Conservation (phyloP, 768 basidiomycete genomes). For the Termitomyces bulborhizus region DNA sequence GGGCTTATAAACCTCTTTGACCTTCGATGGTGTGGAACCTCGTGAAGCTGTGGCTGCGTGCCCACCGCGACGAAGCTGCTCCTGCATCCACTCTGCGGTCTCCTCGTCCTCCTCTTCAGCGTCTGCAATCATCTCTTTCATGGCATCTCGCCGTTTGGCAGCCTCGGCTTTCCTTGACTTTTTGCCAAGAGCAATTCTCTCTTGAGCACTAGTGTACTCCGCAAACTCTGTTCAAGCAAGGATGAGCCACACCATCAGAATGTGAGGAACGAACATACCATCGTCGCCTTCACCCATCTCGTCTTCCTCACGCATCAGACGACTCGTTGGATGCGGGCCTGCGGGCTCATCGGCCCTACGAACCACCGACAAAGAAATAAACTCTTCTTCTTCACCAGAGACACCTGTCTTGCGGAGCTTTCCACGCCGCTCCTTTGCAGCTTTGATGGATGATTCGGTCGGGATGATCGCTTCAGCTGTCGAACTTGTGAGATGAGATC, state of each 20-base stretch:
- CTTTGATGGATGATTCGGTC: conserved; percentile 62
- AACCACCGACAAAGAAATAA: conserved; percentile 69
- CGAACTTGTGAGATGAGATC: not conserved
- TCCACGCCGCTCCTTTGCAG: conserved; percentile 73
- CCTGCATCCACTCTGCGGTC: conserved; percentile 78
- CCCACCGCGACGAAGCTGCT: conserved; percentile 74
- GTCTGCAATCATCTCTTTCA: conserved; percentile 79
- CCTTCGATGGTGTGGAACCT: conserved; percentile 25
- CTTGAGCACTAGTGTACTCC: conserved; percentile 83
- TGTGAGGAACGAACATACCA: conserved; percentile 38
- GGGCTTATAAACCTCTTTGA: conserved; percentile 61
- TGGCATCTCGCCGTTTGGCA: conserved; percentile 55
- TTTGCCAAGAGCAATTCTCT: conserved; percentile 80
- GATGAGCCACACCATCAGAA: not conserved
- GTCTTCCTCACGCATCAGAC: conserved; percentile 80
- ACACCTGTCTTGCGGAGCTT: conserved; percentile 47
- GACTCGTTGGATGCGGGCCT: conserved; percentile 82
- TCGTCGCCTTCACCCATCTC: conserved; percentile 86
- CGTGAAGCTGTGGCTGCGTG: conserved; percentile 33
- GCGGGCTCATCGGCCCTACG: conserved; percentile 45
- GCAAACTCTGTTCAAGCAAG: conserved; percentile 56
- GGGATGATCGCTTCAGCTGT: conserved; percentile 48
- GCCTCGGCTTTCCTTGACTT: conserved; percentile 72
- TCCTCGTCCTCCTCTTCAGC: conserved; percentile 83
- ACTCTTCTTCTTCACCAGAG: conserved; percentile 63